These are phyloP conservation scores for Schrenkiella parvula DNA, from an alignment of 345 rosid genomes.

Conservation along the genomic window DNA sequence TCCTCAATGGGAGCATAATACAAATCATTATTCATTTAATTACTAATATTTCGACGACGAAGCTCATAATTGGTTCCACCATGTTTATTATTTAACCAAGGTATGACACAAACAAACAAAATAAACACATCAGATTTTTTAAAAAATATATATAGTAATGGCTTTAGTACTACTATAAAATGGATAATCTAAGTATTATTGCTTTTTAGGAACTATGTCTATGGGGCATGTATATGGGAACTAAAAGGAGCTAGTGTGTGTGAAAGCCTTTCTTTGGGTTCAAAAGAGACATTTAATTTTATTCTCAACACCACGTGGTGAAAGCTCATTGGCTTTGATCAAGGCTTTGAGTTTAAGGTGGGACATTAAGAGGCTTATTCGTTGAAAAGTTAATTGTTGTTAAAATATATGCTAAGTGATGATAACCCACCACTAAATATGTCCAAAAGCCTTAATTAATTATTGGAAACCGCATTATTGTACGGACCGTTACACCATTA, in stretches of 20 bases:
- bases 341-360: constrained; percentile 40
- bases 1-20: constrained; percentile 39
- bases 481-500: constrained; percentile 25
- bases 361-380: constrained; percentile 34
- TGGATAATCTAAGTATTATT: constrained; percentile 36
- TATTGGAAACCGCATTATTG: constrained; percentile 12
- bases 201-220: constrained; percentile 54
- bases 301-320: constrained; percentile 42
- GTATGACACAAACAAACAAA: constrained; percentile 23
- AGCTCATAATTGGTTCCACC: constrained; percentile 78
- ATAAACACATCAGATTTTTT: constrained; percentile 9
- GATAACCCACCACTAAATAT: constrained; percentile 28
- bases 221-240: constrained; percentile 45
- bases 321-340: constrained; percentile 25
- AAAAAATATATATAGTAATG: constrained; percentile 19
- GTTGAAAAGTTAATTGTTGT: constrained; percentile 18
- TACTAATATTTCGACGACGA: constrained; percentile 25
- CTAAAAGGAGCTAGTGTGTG: constrained; percentile 12
- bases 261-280: constrained; percentile 11
- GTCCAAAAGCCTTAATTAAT: constrained; percentile 22
- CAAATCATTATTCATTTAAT: constrained; percentile 1
- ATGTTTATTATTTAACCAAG: constrained; percentile 34
- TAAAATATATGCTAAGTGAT: constrained; percentile 24
- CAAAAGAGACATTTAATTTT: constrained; percentile 2
- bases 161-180: constrained; percentile 19